Evolutionary conservation across 1,139 yeast genomes (phyloP).

Genomic region (Suhomyces choctaworum): DNA sequence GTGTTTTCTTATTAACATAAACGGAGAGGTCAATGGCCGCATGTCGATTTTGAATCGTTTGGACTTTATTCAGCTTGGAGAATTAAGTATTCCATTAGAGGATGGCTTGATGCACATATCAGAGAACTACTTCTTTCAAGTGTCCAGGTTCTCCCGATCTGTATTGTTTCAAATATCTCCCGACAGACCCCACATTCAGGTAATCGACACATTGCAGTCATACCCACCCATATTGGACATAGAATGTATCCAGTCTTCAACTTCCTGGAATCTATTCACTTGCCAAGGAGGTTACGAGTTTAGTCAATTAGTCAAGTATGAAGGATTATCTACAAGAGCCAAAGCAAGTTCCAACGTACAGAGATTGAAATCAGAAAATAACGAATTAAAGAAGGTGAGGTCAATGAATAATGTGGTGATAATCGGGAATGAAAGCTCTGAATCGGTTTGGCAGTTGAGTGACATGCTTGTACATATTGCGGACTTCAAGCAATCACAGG

Average conservation of each 20-base stretch:
- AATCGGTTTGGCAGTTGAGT: no score
- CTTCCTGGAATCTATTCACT: constrained; percentile 20
- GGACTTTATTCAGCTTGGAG: constrained; percentile 32
- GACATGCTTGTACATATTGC: no score
- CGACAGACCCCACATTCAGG: constrained; percentile 28
- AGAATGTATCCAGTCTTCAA: constrained; percentile 10
- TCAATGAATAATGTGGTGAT: no score
- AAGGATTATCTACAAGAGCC: background rate
- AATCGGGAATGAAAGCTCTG: no score
- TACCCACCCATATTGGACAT: constrained; percentile 42
- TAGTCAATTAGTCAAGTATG: constrained; percentile 29
- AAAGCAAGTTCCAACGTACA: background rate
- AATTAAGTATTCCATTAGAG: constrained; percentile 28
- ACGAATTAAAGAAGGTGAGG: no score
- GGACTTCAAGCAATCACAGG: no score
- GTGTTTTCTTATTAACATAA: constrained; percentile 30
- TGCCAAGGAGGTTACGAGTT: constrained; percentile 44
- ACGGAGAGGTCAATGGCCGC: constrained; percentile 10
- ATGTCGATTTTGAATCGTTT: constrained; percentile 21
- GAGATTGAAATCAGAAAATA: background rate
- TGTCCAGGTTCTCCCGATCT: constrained; percentile 37
- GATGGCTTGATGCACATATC: constrained; percentile 30
- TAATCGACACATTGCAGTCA: constrained; percentile 25
- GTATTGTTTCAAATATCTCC: constrained; percentile 33
- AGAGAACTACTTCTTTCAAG: constrained; percentile 32